Evolutionary conservation across 2,329 filamentous ascomycete genomes (phyloP), one percentile per base, ranked within the genome.

Genomic region (Arthroderma uncinatum): DNA sequence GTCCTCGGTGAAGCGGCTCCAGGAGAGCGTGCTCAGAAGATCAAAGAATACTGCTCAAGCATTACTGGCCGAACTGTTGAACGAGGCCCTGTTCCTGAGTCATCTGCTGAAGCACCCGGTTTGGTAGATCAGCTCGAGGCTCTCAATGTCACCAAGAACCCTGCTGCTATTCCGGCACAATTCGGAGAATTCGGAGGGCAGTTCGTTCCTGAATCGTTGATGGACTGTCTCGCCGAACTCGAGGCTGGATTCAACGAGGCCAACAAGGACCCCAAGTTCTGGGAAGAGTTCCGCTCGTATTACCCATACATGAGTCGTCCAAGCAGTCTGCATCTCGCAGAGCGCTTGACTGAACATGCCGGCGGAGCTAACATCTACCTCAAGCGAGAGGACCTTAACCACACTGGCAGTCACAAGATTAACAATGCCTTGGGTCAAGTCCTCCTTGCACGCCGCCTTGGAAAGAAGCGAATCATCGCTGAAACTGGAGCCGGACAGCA

Each of bases 351-450:
- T 0, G 86, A 94, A 68, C 78, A 92, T 66, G 90, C 89, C 52
- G 89, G 90, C 23, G 93, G 93, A 60, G 92, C 93, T 53, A 95
- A 90, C 68, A 95, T 98, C 76, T 98, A 92, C 86, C 76, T 98
- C 64, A 98, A 98, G 81, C 84, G 93, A 65, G 93, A 98, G 75
- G 93, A 98, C 70, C 78, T 97, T 57, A 97, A 97, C 74, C 93
- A 98, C 71, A 97, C 93, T 7, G 93, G 93, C 63, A 94, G 88
- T 61, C 93, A 98, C 80, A 98, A 98, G 81, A 97, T 98, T 79
- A 98, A 98, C 79, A 98, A 98, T 67, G 93, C 93, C 0, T 78
- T 98, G 7, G 93, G 93, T 1, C 93, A 98, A 73, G 84, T 96
- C 53, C 81, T 98, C 12, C 77, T 98, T 39, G 93, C 93, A 1